phyloP scores from a whole-genome alignment of 2,329 filamentous ascomycete genomes.

The Dothidotthia symphoricarpi region DNA sequence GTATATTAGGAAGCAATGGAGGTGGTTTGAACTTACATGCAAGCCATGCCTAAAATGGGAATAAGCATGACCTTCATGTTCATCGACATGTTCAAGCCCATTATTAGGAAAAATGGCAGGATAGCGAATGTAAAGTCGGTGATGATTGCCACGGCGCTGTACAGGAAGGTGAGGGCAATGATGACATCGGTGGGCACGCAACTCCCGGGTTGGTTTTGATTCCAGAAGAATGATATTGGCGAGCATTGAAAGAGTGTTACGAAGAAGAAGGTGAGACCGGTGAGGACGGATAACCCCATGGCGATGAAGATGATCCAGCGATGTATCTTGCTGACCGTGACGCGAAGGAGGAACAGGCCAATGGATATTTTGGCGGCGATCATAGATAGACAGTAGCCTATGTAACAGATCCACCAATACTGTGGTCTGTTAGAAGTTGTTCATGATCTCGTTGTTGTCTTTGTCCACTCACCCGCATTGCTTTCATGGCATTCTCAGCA shows the following conservation, averaged over 20 bases:
- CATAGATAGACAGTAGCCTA: conserved; percentile 35
- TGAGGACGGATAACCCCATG: conserved; percentile 38
- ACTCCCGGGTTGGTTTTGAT: conserved; percentile 40
- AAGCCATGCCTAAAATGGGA: conserved; percentile 51
- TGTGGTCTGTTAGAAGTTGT: conserved; percentile 3
- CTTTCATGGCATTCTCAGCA: conserved; percentile 23
- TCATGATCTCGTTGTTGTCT: background rate
- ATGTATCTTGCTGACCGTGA: conserved; percentile 30
- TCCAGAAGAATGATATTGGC: conserved; percentile 53
- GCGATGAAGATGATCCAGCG: conserved; percentile 40
- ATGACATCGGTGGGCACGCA: conserved; percentile 47
- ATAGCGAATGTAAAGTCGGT: conserved; percentile 53
- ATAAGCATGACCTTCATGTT: conserved; percentile 50
- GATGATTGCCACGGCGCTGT: conserved; percentile 48
- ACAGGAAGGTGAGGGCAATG: conserved; percentile 46
- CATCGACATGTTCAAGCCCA: conserved; percentile 51
- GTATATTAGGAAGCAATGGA: too few species aligned
- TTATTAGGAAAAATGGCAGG: conserved; percentile 53
- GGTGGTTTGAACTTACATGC: conserved; percentile 53
- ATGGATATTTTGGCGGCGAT: conserved; percentile 37
- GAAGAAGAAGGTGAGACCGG: conserved; percentile 47
- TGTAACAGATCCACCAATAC: conserved; percentile 41
- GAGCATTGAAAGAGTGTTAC: conserved; percentile 53
- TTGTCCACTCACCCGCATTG: conserved; percentile 27
- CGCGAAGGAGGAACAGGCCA: conserved; percentile 36